Evolutionary conservation across 768 basidiomycete genomes (phyloP).

Genomic region (Mycena chlorophos): DNA sequence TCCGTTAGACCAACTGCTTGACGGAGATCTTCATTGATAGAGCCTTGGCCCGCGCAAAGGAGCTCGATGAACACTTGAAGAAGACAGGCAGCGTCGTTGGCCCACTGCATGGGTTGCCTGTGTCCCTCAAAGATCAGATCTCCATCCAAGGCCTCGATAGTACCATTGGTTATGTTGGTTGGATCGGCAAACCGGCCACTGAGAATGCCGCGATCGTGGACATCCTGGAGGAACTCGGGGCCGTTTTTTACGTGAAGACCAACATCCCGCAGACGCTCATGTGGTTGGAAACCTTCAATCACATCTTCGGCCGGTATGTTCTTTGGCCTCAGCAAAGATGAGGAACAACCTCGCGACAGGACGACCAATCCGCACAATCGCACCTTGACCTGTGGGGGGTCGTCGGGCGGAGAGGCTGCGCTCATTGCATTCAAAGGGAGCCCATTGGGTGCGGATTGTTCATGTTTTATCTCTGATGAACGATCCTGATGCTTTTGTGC

Average conservation of each 20-base stretch:
- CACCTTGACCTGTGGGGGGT: conserved; percentile 72
- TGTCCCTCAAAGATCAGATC: conserved; percentile 77
- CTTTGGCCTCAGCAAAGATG: neutral
- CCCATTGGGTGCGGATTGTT: conserved; percentile 38
- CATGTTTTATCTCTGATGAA: neutral
- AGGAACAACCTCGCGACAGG: neutral
- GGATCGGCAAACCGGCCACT: conserved; percentile 61
- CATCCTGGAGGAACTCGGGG: conserved; percentile 66
- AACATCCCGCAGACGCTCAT: conserved; percentile 64
- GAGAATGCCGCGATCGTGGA: conserved; percentile 65
- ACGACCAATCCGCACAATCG: conserved; percentile 78
- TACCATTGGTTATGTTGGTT: conserved; percentile 73
- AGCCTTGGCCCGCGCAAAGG: conserved; percentile 61
- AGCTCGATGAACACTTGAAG: conserved; percentile 63
- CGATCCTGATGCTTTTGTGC: conserved; percentile 19
- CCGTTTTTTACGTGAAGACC: conserved; percentile 69
- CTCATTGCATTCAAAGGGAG: conserved; percentile 56
- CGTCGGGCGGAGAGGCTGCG: conserved; percentile 85
- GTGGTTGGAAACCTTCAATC: conserved; percentile 80
- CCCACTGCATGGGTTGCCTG: conserved; percentile 72
- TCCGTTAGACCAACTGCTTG: conserved; percentile 68
- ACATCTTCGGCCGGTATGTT: conserved; percentile 63
- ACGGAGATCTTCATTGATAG: conserved; percentile 82
- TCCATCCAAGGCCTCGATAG: conserved; percentile 68
- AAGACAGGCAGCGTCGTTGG: conserved; percentile 67